These are phyloP conservation scores for Candida jianshihensis DNA, from an alignment of 805 yeast genomes.

Conservation along the genomic window DNA sequence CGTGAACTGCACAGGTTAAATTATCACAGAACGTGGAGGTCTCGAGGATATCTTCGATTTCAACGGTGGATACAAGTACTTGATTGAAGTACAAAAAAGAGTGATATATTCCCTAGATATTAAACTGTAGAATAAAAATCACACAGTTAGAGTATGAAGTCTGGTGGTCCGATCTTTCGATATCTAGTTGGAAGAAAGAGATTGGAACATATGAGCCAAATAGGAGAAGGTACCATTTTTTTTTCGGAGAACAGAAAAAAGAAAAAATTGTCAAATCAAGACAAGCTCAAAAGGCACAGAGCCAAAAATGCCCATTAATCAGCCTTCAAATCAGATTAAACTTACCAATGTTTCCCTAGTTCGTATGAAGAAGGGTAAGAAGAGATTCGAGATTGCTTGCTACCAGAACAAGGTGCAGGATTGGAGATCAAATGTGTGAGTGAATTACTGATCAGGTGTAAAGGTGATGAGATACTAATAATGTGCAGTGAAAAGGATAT, in stretches of 20 bases:
- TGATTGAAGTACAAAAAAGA: too few species aligned
- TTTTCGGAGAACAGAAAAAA: not conserved
- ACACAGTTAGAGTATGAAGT: too few species aligned
- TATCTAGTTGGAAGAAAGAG: too few species aligned
- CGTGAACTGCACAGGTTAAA: not conserved
- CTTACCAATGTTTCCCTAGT: conserved; percentile 93
- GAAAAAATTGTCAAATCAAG: conserved; percentile 4
- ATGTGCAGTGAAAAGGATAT: conserved; percentile 71
- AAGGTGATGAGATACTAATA: conserved; percentile 3
- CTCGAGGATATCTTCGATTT: not conserved
- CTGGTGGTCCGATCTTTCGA: too few species aligned
- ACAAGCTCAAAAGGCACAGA: conserved; percentile 8
- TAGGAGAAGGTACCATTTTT: too few species aligned
- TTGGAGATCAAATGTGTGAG: conserved; percentile 67
- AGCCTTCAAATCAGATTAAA: conserved; percentile 83
- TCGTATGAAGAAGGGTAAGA: conserved; percentile 83
- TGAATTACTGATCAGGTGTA: not conserved
- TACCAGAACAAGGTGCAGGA: conserved; percentile 97
- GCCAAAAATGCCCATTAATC: conserved; percentile 54
- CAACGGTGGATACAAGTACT: too few species aligned
- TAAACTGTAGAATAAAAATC: too few species aligned
- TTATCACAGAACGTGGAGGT: not conserved
- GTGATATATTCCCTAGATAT: too few species aligned
- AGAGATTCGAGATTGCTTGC: conserved; percentile 91
- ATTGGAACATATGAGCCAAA: too few species aligned